Evolutionary conservation across 257 asterid genomes (phyloP).

Genomic region (Ilex asprella): DNA sequence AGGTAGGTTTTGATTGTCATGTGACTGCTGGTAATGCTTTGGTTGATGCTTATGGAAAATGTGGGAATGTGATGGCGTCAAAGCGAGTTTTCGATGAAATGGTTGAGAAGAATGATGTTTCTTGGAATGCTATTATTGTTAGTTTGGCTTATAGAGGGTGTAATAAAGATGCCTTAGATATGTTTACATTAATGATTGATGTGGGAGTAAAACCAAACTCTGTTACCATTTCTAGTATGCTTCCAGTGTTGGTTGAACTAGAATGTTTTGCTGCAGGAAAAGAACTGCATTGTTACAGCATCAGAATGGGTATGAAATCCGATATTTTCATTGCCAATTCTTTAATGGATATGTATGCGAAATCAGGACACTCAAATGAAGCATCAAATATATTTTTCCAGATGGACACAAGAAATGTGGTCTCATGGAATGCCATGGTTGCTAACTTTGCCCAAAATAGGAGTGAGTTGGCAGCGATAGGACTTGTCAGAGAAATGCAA

Average conservation of each 20-base stretch:
- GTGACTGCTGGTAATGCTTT: conserved; percentile 51
- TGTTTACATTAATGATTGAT: conserved; percentile 45
- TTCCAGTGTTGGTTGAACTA: conserved; percentile 54
- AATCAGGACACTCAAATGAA: conserved; percentile 29
- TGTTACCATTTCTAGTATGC: conserved; percentile 47
- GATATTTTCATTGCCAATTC: conserved; percentile 70
- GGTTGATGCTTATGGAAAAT: conserved; percentile 67
- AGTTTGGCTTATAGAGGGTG: conserved; percentile 36
- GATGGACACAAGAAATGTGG: conserved; percentile 37
- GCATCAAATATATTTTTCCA: conserved; percentile 44
- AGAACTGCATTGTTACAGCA: conserved; percentile 59
- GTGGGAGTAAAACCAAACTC: conserved; percentile 31
- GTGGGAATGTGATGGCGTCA: conserved; percentile 38
- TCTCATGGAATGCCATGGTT: conserved; percentile 71
- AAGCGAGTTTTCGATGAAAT: conserved; percentile 40
- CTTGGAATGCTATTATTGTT: conserved; percentile 65
- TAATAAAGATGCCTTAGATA: conserved; percentile 32
- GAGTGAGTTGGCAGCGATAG: conserved; percentile 39
- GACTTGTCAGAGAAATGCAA: conserved; percentile 54
- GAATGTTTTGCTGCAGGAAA: conserved; percentile 31
- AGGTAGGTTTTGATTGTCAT: conserved; percentile 47
- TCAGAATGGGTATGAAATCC: conserved; percentile 40
- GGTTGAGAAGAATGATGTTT: conserved; percentile 50
- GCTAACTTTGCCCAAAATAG: conserved; percentile 62
- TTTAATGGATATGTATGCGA: conserved; percentile 67